Base-by-base conservation (phyloP, 257 asterid species). In the Leonotis leonurus region DNA sequence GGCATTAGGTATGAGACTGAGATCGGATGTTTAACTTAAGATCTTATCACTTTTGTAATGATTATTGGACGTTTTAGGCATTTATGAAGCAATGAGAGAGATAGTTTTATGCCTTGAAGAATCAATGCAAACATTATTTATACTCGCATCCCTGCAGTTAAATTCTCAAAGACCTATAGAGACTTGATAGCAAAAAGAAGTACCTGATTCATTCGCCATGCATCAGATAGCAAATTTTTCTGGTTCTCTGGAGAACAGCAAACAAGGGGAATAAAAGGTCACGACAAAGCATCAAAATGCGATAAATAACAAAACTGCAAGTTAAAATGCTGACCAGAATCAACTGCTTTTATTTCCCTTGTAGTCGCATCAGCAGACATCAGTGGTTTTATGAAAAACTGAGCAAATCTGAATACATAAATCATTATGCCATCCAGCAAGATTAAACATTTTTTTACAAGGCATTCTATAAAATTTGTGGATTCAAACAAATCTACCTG, bases 121-220 rank as follows among this genome's bases (percentile, higher is more conserved):
- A 37, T 70, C 61, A 37, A 30, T 20, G 33, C 21, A 66, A 29
- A 56, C 13, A 52, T 37, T 9, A 21, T 21, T 41, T 40, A 30
- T 6, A 25, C 21, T 8, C n/a, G 32, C 14, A 48, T 12, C 13
- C 58, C 21, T 25, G 37, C 53, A 52, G 43, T 39, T 50, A 27
- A 39, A 16, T 51, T 48, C 16, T 2, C 35, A 10, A 29, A 35
- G 20, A 21, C 17, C 36, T 44, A 10, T 52, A 14, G 33, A 25
- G 26, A 36, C 40, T 22, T 72, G 17, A 46, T 12, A 8, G 66
- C 44, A 25, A 13, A 70, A 17, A 33, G 32, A 77, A 27, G 48
- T 75, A 92, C 99, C 99, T 92, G 99, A 78, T 74, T 73, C 95
- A 92, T 92, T 79, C 99, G 87, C 99, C 99, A 89, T 72, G 8